Evolutionary conservation across 2,329 filamentous ascomycete species (phyloP).

Genomic region (Didymella exigua): DNA sequence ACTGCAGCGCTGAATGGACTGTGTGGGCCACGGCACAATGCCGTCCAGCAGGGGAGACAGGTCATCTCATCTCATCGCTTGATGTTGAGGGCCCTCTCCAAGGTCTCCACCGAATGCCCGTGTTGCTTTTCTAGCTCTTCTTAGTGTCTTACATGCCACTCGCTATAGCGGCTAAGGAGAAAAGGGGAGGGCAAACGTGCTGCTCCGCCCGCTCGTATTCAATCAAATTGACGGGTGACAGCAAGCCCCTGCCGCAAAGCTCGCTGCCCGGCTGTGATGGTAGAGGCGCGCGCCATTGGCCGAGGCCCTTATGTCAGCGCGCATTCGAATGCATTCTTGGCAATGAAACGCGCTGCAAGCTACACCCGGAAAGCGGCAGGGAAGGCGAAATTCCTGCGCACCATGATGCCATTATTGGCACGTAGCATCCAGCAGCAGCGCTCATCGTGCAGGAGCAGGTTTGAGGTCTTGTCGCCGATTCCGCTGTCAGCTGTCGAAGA

Average conservation of each 20-base stretch:
- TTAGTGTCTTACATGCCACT: conserved; percentile 17
- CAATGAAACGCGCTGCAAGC: conserved; percentile 16
- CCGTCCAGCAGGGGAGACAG: conserved; percentile 3
- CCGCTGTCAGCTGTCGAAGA: neutral
- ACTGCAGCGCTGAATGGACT: too few species aligned
- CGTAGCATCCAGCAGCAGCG: conserved; percentile 15
- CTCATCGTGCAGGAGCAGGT: conserved; percentile 5
- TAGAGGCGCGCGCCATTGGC: conserved; percentile 17
- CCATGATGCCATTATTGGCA: conserved; percentile 18
- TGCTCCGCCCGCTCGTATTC: conserved; percentile 15
- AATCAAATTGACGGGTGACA: conserved; percentile 19
- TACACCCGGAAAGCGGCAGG: conserved; percentile 9
- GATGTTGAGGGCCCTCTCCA: conserved; percentile 22
- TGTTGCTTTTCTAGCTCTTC: conserved; percentile 23
- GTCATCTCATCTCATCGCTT: conserved; percentile 3
- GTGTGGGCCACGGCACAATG: conserved; percentile 5
- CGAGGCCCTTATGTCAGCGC: conserved; percentile 4
- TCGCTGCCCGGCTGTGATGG: conserved; percentile 1
- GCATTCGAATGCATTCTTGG: conserved; percentile 17
- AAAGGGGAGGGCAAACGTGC: conserved; percentile 16
- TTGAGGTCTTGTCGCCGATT: neutral
- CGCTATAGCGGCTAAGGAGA: conserved; percentile 8
- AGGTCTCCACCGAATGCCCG: conserved; percentile 25
- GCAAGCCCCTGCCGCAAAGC: conserved; percentile 20
- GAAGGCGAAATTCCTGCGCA: conserved; percentile 14